Conservation (phyloP, 805 yeast genomes). For the Nakazawaea populi region DNA sequence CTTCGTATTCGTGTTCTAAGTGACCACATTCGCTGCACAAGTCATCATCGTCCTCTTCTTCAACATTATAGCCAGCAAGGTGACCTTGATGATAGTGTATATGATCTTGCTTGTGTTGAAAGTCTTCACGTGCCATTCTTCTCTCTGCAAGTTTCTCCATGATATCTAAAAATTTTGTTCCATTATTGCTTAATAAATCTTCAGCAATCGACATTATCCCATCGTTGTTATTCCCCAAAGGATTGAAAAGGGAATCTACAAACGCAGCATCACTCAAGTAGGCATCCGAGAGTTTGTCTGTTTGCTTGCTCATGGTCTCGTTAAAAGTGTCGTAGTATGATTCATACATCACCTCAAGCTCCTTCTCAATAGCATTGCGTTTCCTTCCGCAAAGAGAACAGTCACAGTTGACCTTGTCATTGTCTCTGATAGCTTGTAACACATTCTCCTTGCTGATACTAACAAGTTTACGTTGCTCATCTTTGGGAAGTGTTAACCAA, state of each 20-base stretch:
- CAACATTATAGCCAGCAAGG: slow-evolving; percentile 16
- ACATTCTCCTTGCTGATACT: slow-evolving; percentile 66
- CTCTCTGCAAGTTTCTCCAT: slow-evolving; percentile 70
- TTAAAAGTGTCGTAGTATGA: slow-evolving; percentile 45
- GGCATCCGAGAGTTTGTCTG: not conserved
- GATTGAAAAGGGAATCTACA: slow-evolving; percentile 8
- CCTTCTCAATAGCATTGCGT: slow-evolving; percentile 65
- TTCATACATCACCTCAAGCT: slow-evolving; percentile 68
- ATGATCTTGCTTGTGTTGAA: slow-evolving; percentile 18
- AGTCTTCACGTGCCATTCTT: slow-evolving; percentile 28
- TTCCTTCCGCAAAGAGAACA: slow-evolving; percentile 79
- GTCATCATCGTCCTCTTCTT: slow-evolving; percentile 22
- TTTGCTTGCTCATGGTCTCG: not conserved
- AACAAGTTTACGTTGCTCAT: slow-evolving; percentile 55
- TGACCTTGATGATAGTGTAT: slow-evolving; percentile 20
- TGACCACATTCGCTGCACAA: slow-evolving; percentile 24
- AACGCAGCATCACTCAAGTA: not conserved
- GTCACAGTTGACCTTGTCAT: slow-evolving; percentile 53
- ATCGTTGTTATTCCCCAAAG: slow-evolving; percentile 20
- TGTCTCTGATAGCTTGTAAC: slow-evolving; percentile 54
- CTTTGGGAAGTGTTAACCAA: slow-evolving; percentile 64
- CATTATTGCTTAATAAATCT: slow-evolving; percentile 70
- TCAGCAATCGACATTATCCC: slow-evolving; percentile 66
- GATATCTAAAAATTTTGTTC: slow-evolving; percentile 71
- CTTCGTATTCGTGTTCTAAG: slow-evolving; percentile 22